Evolutionary conservation across 257 asterid genomes (phyloP), one percentile per base, ranked within the genome.

Genomic region (Capsicum baccatum): DNA sequence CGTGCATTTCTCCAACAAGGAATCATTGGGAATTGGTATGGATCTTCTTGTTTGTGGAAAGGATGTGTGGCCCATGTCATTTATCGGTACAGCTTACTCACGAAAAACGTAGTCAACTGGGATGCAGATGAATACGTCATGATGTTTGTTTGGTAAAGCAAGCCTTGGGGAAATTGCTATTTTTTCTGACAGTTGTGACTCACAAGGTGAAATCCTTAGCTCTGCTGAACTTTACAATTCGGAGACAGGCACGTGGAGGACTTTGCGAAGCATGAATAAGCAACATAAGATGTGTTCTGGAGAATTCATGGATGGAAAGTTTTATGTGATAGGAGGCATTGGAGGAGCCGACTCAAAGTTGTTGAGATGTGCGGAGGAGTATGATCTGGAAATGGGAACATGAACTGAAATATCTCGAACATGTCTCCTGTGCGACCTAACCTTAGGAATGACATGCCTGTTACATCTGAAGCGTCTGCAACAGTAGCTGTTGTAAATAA

Each of bases 91-190:
- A 26, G 2, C 33, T 26, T 26, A 26, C 33, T 1, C 2, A 26
- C 33, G 95, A 5, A 94, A 97, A 89, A 83, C 89, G 15, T 97
- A 98, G 99, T 89, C 97, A 1, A 88, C 97, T 0, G 98, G 99
- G 11, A 92, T 91, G 94, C 87, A 70, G 15, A 97, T 97, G 98
- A 92, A 91, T 55, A 90, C 90, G 57, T 97, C 98, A 1, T 86
- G 99, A 54, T 96, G 97, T 83, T 89, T 90, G 84, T 89, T 90
- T 17, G 98, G 99, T 56, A 95, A 98, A 1, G 99, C 99, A 7
- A 97, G 97, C 89, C 90, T 87, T 1, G 98, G 95, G 15, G 97
- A 91, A 79, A 91, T 92, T 9, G 99, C 99, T 0, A 94, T 97
- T 58, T 67, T 97, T 55, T 98, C 98, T 0, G 99, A 98, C 0